A percentile compares a stretch with the other conserved stretches of the same genome.
Evolutionary conservation across 192 early-diverging fungal genomes (phyloP).

Genomic region (Coemansia sp.): DNA sequence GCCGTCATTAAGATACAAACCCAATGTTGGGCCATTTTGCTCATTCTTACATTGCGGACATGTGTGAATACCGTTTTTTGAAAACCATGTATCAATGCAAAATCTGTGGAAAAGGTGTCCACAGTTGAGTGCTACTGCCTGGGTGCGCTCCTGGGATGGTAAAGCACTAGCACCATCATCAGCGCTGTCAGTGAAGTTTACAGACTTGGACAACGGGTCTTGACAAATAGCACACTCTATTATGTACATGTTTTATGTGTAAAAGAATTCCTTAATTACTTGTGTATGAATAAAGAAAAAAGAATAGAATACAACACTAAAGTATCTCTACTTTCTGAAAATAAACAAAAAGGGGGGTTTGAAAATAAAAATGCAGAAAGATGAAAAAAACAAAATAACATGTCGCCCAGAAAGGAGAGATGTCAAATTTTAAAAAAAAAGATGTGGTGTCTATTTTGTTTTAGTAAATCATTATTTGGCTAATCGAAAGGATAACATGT

Average conservation of each 20-base stretch:
- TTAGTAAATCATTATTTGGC: too few relatives aligned
- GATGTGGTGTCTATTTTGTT: too few relatives aligned
- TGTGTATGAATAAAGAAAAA: background rate
- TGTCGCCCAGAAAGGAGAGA: too few relatives aligned
- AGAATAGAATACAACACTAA: background rate
- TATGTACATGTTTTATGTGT: background rate
- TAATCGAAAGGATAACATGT: too few relatives aligned
- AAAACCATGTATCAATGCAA: background rate
- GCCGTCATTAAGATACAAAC: background rate
- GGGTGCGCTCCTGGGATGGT: background rate
- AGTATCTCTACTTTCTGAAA: background rate
- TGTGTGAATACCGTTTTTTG: background rate
- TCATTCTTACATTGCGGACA: background rate
- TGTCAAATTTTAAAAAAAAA: too few relatives aligned
- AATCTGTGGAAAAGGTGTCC: background rate
- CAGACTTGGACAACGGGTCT: background rate
- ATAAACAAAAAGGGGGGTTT: background rate
- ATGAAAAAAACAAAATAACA: background rate
- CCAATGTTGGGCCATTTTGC: background rate
- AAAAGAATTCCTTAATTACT: background rate
- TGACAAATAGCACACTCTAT: constrained; percentile 1
- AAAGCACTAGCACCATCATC: too few relatives aligned
- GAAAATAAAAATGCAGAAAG: background rate
- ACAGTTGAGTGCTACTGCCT: background rate
- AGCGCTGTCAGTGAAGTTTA: background rate